Percentiles rank a stretch among this genome's conserved stretches.
Evolutionary conservation across 2,329 filamentous ascomycete genomes (phyloP).

Genomic region (Ilyonectria sp.): DNA sequence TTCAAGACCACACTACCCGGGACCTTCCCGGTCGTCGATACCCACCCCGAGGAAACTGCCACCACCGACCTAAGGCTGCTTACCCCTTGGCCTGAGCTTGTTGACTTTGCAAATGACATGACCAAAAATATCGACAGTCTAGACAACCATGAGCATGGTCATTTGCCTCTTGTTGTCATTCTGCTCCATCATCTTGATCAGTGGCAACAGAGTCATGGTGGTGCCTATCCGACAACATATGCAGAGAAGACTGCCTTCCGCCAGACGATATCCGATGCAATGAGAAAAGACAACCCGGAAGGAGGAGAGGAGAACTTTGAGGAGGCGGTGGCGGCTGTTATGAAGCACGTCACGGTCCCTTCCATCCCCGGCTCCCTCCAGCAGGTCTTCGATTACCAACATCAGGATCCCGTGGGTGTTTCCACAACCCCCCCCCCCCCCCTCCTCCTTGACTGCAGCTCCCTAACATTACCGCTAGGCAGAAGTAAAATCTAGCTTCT

Average conservation of each 20-base stretch:
- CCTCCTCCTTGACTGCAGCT: not conserved
- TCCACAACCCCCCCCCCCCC: not conserved
- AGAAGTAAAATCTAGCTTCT: constrained; percentile 78
- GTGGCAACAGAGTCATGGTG: constrained; percentile 83
- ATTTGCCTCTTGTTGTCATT: constrained; percentile 89
- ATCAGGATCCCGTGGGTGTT: constrained; percentile 63
- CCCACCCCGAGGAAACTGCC: constrained; percentile 90
- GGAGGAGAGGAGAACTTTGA: constrained; percentile 98
- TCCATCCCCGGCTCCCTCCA: constrained; percentile 78
- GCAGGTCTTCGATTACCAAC: constrained; percentile 82
- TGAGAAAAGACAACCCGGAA: constrained; percentile 81
- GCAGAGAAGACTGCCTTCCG: constrained; percentile 90
- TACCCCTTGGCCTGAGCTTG: constrained; percentile 87
- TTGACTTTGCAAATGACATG: constrained; percentile 75
- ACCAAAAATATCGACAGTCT: constrained; percentile 79
- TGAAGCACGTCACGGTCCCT: constrained; percentile 85
- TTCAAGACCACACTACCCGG: constrained; percentile 85
- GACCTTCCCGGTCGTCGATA: constrained; percentile 94
- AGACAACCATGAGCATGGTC: constrained; percentile 87
- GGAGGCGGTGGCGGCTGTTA: constrained; percentile 87
- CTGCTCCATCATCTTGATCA: constrained; percentile 85
- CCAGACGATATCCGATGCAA: constrained; percentile 75
- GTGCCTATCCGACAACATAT: constrained; percentile 79
- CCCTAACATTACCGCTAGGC: constrained; percentile 48
- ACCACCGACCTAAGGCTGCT: constrained; percentile 89